Conservation (phyloP, 176 grass and related monocot genomes). For the Oryza punctata region DNA sequence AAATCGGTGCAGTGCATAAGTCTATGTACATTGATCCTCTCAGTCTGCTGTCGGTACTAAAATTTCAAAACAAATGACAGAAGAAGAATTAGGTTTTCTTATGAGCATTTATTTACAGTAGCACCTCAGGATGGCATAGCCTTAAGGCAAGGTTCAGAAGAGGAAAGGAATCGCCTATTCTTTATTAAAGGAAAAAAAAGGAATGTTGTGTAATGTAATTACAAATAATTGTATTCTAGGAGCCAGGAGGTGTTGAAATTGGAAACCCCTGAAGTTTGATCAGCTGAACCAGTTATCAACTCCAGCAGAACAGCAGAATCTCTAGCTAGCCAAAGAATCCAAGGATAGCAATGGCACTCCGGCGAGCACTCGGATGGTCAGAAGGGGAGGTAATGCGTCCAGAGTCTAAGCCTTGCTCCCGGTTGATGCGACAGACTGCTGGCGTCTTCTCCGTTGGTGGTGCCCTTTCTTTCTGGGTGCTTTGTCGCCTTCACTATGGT, state of each 20-base stretch:
- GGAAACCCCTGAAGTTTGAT: not conserved
- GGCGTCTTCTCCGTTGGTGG: conserved; percentile 84
- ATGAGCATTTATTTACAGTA: not conserved
- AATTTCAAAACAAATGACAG: not conserved
- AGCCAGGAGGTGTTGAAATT: not conserved
- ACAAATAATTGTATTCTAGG: not conserved
- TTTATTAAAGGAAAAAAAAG: not conserved
- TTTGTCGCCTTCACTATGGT: conserved; percentile 86
- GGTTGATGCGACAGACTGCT: conserved; percentile 78
- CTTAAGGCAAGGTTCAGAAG: not conserved
- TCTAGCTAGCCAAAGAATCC: not conserved
- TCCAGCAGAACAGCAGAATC: conserved; percentile 6
- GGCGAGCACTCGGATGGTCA: conserved; percentile 67
- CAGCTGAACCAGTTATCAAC: not conserved
- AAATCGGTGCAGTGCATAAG: not conserved
- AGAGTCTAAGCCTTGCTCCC: conserved; percentile 76
- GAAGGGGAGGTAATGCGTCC: conserved; percentile 91
- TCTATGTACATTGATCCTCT: not conserved
- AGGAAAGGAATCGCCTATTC: not conserved
- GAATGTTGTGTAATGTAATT: not conserved
- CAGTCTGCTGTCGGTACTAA: not conserved
- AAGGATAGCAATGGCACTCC: conserved; percentile 52
- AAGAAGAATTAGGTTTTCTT: not conserved
- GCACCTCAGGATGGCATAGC: not conserved
- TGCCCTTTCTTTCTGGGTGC: conserved; percentile 72